phyloP scores from a whole-genome alignment of 495 filamentous ascomycete genomes.

The Penicillium herquei region DNA sequence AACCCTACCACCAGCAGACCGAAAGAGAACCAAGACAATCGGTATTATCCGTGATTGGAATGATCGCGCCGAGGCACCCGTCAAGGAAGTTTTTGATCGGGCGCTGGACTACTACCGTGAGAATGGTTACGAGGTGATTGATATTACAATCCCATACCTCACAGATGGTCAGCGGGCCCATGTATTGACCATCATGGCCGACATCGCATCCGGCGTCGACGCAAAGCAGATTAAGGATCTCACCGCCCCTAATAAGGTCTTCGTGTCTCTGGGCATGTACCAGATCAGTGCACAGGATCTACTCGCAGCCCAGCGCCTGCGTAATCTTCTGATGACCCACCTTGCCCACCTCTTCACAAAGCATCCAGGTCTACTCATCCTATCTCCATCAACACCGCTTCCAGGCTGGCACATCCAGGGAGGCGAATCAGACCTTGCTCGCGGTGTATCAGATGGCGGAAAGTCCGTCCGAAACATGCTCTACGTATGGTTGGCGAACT shows the following conservation, averaged over 20 bases:
- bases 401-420: slow-evolving; percentile 67
- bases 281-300: slow-evolving; percentile 69
- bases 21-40: slow-evolving; percentile 49
- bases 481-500: slow-evolving; percentile 87
- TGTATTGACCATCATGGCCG: slow-evolving; percentile 74
- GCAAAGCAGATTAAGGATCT: slow-evolving; percentile 46
- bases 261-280: slow-evolving; percentile 57
- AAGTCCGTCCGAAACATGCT: slow-evolving; percentile 74
- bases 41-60: slow-evolving; percentile 80
- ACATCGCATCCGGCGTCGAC: slow-evolving; percentile 51
- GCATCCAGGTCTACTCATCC: slow-evolving; percentile 74
- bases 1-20: slow-evolving; percentile 13
- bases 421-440: slow-evolving; percentile 51
- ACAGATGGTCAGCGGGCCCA: slow-evolving; percentile 74
- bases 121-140: slow-evolving; percentile 63
- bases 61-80: slow-evolving; percentile 60
- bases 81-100: slow-evolving; percentile 57
- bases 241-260: slow-evolving; percentile 70
- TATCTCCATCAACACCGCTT: slow-evolving; percentile 76
- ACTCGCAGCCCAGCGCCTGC: slow-evolving; percentile 69
- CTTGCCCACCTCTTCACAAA: slow-evolving; percentile 67
- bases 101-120: slow-evolving; percentile 61
- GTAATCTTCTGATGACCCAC: slow-evolving; percentile 79
- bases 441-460: slow-evolving; percentile 74
- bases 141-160: slow-evolving; percentile 76